A percentile compares a stretch with the other conserved stretches of the same genome.
These are phyloP conservation scores for Talaromyces sp. DNA, from an alignment of 2,329 filamentous ascomycete species.

Conservation along the genomic window DNA sequence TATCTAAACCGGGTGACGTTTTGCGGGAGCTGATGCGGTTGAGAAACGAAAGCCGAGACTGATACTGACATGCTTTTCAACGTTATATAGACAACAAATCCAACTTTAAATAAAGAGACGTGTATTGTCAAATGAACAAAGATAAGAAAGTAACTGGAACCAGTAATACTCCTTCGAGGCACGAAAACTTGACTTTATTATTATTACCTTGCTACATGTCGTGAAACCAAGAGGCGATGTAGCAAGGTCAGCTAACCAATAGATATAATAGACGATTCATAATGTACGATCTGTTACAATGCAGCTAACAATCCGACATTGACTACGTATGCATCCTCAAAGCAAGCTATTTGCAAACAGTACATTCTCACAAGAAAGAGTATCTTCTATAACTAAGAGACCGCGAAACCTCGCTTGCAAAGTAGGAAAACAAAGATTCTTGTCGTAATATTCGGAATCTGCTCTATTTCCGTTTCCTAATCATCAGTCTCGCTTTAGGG, in stretches of 20 bases:
- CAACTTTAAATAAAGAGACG: neutral
- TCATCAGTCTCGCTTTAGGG: neutral
- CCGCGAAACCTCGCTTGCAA: no score
- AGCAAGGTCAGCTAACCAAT: neutral
- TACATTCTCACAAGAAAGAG: no score
- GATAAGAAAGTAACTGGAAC: neutral
- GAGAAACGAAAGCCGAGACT: slow-evolving; percentile 65
- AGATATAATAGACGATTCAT: no score
- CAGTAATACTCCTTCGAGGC: neutral
- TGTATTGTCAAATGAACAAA: neutral
- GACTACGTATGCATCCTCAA: no score
- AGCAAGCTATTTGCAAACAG: no score
- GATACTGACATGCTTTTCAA: slow-evolving; percentile 12
- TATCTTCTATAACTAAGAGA: no score
- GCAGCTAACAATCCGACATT: no score
- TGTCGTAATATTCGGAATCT: no score
- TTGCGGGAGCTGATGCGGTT: slow-evolving; percentile 71
- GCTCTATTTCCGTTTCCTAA: neutral
- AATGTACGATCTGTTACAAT: no score
- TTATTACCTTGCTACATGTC: neutral
- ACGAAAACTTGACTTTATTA: neutral
- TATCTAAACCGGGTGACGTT: slow-evolving; percentile 70
- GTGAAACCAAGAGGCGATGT: neutral
- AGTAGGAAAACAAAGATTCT: no score
- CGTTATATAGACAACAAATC: neutral